Conservation (phyloP, 2,329 filamentous ascomycete species). For the Colletotrichum higginsianum region DNA sequence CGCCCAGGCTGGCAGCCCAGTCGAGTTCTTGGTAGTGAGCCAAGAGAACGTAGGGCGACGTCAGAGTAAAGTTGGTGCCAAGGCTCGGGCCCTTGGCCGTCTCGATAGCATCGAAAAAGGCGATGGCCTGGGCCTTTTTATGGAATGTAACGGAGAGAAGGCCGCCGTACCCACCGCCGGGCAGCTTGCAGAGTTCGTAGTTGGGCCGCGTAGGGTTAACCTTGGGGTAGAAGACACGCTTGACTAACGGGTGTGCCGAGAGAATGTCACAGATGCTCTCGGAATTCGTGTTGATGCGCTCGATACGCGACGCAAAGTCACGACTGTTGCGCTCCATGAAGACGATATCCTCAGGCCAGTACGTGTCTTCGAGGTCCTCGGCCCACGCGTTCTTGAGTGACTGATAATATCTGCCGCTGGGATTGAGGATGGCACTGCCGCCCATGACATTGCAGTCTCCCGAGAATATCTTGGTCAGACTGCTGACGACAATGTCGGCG, state of each 20-base stretch:
- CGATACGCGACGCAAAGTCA: conserved; percentile 87
- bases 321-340: conserved; percentile 98
- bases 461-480: conserved; percentile 96
- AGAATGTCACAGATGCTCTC: conserved; percentile 86
- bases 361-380: conserved; percentile 85
- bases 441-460: conserved; percentile 99
- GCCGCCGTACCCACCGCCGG: conserved; percentile 88
- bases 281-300: conserved; percentile 87
- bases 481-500: conserved; percentile 93
- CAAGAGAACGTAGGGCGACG: conserved; percentile 90
- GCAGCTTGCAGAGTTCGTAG: conserved; percentile 85
- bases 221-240: conserved; percentile 90
- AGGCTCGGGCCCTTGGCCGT: conserved; percentile 95
- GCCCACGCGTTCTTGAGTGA: conserved; percentile 77
- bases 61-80: conserved; percentile 96
- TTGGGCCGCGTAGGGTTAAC: conserved; percentile 76
- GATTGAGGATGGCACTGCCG: conserved; percentile 78
- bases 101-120: conserved; percentile 88
- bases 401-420: conserved; percentile 78
- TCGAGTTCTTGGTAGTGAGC: conserved; percentile 93
- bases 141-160: conserved; percentile 89
- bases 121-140: conserved; percentile 76
- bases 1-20: conserved; percentile 89
- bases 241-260: conserved; percentile 73
- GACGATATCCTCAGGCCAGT: conserved; percentile 94